Conservation (phyloP, 805 yeast genomes). For the Limtongia smithiae region DNA sequence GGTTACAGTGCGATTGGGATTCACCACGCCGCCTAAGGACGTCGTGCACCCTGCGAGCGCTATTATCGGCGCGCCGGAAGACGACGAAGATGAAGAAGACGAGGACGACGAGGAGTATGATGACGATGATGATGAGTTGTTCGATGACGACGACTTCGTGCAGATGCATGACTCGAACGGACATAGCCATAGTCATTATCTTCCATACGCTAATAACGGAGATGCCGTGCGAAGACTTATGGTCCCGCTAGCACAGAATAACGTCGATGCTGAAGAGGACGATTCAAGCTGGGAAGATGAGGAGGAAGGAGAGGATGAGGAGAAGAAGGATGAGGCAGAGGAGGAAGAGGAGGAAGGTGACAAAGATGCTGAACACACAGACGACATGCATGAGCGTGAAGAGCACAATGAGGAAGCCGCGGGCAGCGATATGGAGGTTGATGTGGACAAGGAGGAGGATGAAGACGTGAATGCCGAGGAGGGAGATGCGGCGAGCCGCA, state of each 20-base stretch:
- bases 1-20: slow-evolving; percentile 21
- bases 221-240: slow-evolving; percentile 1
- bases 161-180: slow-evolving; percentile 2
- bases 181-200: slow-evolving; percentile 5
- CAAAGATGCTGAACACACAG: background rate
- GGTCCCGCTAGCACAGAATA: slow-evolving; percentile 3
- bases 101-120: slow-evolving; percentile 17
- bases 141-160: slow-evolving; percentile 2
- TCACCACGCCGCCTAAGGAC: slow-evolving; percentile 7
- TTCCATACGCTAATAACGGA: background rate
- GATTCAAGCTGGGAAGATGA: slow-evolving; percentile 22
- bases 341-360: slow-evolving; percentile 1
- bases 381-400: background rate
- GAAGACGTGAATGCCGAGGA: background rate
- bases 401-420: background rate
- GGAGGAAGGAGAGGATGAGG: slow-evolving; percentile 4
- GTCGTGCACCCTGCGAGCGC: slow-evolving; percentile 21
- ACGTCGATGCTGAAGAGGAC: slow-evolving; percentile 9
- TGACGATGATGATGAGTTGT: slow-evolving; percentile 5
- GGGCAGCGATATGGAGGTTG: background rate
- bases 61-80: slow-evolving; percentile 14
- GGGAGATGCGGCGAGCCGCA: background rate
- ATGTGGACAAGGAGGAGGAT: background rate
- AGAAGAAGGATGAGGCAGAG: background rate
- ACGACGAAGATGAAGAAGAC: slow-evolving; percentile 26